Base-by-base conservation (phyloP, 2,329 filamentous ascomycete genomes). In the Penicillium oxalicum region DNA sequence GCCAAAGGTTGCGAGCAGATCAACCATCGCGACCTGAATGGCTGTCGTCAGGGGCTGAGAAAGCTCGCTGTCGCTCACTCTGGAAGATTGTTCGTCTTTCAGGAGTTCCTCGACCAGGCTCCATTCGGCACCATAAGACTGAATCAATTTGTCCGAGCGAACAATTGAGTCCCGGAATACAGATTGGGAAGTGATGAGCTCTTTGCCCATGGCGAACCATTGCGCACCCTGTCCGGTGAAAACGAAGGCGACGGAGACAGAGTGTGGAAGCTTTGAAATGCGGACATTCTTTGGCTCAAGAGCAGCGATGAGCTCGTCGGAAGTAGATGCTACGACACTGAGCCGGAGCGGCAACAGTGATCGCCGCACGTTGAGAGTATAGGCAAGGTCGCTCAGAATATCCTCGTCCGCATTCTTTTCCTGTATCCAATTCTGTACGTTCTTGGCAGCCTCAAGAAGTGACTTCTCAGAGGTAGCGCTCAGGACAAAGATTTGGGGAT, bases 191-290 rank as follows among this genome's bases (percentile, higher is more conserved):
- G 39, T 9, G 4, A 63, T 29, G 9, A 63, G 44, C 41, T 60
- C 51, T 9, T 45, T n/a, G 1, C 62, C 63, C 62, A 66, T 64
- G 9, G 49, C 49, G 45, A 50, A 35, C 61, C 61, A 65, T 29
- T 64, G 61, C 25, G 62, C 62, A 33, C 62, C 62, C 48, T 65
- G 62, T 4, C 43, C 35, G 12, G 43, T 38, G n/a, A 45, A 45
- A 6, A 39, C 7, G 12, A 45, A 32, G 4, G 25, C 43, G 9
- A 45, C 13, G 5, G 40, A 43, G 4, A 43, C 32, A n/a, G 40
- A 43, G n/a, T 39, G 33, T 7, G 35, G 43, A 5, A 39, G 27
- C 27, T 45, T 45, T 26, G 43, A 9, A 18, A 28, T 37, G 8
- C 33, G 33, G 3, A 32, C n/a, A 24, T 25, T 44, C 33, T 36